phyloP scores from a whole-genome alignment of 1,284 basidiomycete genomes.

The Cystobasidium sp. region DNA sequence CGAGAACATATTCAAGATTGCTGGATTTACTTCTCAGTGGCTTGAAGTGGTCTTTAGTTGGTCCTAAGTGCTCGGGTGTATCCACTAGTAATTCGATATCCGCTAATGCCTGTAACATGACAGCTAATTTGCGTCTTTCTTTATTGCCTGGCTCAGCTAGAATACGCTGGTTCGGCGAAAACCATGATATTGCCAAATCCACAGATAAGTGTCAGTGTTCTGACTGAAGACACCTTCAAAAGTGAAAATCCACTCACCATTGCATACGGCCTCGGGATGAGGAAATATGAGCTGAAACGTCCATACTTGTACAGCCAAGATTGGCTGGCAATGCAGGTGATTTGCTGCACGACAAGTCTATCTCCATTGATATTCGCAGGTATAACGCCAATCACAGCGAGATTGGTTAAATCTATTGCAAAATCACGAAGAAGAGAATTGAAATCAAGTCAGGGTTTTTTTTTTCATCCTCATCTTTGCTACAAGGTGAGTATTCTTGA shows the following conservation, averaged over 20 bases:
- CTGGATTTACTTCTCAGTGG: not conserved
- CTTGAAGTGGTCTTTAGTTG: conserved; percentile 12
- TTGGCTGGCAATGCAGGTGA: conserved; percentile 17
- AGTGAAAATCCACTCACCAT: conserved; percentile 13
- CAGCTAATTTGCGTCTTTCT: conserved; percentile 35
- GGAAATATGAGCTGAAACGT: conserved; percentile 32
- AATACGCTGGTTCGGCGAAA: conserved; percentile 24
- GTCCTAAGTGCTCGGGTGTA: not conserved
- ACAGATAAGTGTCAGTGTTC: not conserved
- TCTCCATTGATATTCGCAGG: conserved; percentile 37
- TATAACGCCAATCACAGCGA: conserved; percentile 25
- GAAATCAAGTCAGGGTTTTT: too few species aligned
- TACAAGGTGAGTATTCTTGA: not conserved
- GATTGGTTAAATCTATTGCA: conserved; percentile 10
- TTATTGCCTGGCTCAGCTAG: conserved; percentile 14
- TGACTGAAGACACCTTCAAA: not conserved
- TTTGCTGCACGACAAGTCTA: conserved; percentile 10
- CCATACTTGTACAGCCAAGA: conserved; percentile 44
- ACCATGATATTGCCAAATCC: not conserved
- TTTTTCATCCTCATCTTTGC: too few species aligned
- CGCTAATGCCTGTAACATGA: conserved; percentile 22
- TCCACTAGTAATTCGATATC: conserved; percentile 10
- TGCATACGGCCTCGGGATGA: conserved; percentile 2
- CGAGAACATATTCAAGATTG: not conserved
- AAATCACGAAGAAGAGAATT: not conserved